phyloP scores from a whole-genome alignment of 805 yeast genomes.

The Candida peoriensis region DNA sequence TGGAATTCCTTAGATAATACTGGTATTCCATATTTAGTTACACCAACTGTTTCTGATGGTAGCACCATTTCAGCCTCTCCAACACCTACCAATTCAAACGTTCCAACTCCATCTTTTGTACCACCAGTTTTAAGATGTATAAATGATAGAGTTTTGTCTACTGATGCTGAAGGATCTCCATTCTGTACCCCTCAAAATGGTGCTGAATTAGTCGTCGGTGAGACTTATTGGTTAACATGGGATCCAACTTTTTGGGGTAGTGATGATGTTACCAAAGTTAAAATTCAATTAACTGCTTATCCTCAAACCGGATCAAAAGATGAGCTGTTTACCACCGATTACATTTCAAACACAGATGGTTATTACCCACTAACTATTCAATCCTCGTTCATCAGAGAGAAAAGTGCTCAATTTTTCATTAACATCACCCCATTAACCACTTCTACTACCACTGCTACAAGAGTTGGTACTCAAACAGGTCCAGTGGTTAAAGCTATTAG shows the following conservation, averaged over 20 bases:
- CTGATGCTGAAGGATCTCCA: conserved; percentile 29
- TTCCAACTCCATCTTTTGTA: conserved; percentile 32
- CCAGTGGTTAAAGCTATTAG: conserved; percentile 35
- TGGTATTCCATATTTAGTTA: conserved; percentile 38
- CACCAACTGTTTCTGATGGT: conserved; percentile 34
- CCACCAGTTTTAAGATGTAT: conserved; percentile 42
- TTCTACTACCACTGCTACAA: conserved; percentile 29
- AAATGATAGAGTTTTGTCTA: conserved; percentile 35
- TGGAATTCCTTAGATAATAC: conserved; percentile 41
- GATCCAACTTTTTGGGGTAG: conserved; percentile 41
- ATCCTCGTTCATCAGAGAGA: conserved; percentile 22
- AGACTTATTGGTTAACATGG: conserved; percentile 46
- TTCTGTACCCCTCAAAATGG: conserved; percentile 38
- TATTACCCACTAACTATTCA: conserved; percentile 32
- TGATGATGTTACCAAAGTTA: conserved; percentile 29
- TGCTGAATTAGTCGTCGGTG: conserved; percentile 40
- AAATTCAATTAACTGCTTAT: conserved; percentile 28
- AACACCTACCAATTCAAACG: conserved; percentile 30
- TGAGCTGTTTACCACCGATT: conserved; percentile 29
- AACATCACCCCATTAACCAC: conserved; percentile 34
- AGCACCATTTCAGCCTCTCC: conserved; percentile 37
- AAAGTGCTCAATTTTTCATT: conserved; percentile 33
- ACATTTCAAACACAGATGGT: conserved; percentile 33
- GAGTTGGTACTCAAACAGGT: conserved; percentile 34
- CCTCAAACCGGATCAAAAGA: conserved; percentile 30